Base-by-base conservation (phyloP, 2,329 filamentous ascomycete genomes). In the Annulohypoxylon truncatum region DNA sequence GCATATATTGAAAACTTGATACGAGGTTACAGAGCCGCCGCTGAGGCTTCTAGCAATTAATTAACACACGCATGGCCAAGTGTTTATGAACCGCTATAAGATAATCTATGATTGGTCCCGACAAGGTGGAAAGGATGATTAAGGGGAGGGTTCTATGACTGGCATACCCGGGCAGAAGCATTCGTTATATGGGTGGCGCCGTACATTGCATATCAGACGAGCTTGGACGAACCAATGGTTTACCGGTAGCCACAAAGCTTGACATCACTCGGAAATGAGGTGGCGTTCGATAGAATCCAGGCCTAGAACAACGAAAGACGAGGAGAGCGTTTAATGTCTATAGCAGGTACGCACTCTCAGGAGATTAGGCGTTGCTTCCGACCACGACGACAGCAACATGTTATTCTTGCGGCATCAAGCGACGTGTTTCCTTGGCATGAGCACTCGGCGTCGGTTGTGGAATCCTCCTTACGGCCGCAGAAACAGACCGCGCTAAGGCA, bases 1-100 rank as follows among this genome's bases (percentile, higher is more conserved):
- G 58, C 67, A 70, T 70, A 62, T 67, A 66, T 70, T 64, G 54
- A 58, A 63, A 68, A 57, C 55, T 55, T 62, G 67, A 70, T 70
- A 70, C 67, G 67, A 67, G 67, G 64, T 68, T 66, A 63, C 61
- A 61, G 50, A 63, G 29, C 33, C 42, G 47, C 56, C 20, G 48
- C 53, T 52, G 60, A 46, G 61, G 44, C 33, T 40, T 60, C 40
- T 50, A 44, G 53, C 57, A 64, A 51, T 66, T 63, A 66, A 64
- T 63, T 29, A 58, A 63, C 55, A 57, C 48, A 20, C 35, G 24
- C 48, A 52, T 60, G 29, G 61, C 57, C 58, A 64, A 65, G 64
- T 67, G 54, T 58, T 31, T 42, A 44, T 22, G 40, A 65, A 29
- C 48, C 58, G 26, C 67, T 61, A 67, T 67, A 20, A 70, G 47